Conservation (phyloP, 805 yeast genomes). For the Suhomyces sp. region DNA sequence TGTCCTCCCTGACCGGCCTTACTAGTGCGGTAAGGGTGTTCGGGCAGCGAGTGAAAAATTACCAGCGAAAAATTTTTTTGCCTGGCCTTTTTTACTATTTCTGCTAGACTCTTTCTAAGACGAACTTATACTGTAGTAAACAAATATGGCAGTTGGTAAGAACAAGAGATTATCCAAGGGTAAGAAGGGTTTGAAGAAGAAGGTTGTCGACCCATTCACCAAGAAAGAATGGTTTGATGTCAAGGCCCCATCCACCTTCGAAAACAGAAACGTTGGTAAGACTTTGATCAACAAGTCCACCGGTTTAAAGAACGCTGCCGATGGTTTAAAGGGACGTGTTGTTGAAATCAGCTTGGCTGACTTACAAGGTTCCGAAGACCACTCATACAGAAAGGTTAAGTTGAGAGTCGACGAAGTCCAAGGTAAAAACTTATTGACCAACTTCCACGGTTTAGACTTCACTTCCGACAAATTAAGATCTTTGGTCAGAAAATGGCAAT, state of each 20-base stretch:
- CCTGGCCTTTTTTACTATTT: conserved; percentile 1
- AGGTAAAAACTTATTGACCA: conserved; percentile 97
- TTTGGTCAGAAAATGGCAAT: conserved; percentile 98
- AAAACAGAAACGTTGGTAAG: conserved; percentile 98
- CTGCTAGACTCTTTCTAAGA: conserved; percentile 3
- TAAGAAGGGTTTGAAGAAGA: conserved; percentile 98
- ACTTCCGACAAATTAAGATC: conserved; percentile 97
- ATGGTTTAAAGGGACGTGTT: conserved; percentile 97
- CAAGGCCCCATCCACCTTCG: conserved; percentile 98
- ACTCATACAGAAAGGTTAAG: conserved; percentile 94
- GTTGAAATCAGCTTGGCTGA: conserved; percentile 95
- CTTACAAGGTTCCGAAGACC: conserved; percentile 98
- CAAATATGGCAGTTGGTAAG: conserved; percentile 70
- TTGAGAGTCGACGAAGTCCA: conserved; percentile 98
- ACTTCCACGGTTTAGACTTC: conserved; percentile 99
- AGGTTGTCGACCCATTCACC: conserved; percentile 99
- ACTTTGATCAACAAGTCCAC: conserved; percentile 97
- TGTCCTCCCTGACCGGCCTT: not conserved
- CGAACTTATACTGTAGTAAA: not conserved
- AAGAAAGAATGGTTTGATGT: conserved; percentile 98
- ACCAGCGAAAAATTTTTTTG: not conserved
- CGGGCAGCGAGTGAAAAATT: not conserved
- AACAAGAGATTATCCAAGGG: conserved; percentile 86
- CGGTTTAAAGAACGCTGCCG: conserved; percentile 97
- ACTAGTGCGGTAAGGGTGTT: conserved; percentile 2